Base-by-base conservation (phyloP, 441 rosid species). In the Syzygium syzygioides region DNA sequence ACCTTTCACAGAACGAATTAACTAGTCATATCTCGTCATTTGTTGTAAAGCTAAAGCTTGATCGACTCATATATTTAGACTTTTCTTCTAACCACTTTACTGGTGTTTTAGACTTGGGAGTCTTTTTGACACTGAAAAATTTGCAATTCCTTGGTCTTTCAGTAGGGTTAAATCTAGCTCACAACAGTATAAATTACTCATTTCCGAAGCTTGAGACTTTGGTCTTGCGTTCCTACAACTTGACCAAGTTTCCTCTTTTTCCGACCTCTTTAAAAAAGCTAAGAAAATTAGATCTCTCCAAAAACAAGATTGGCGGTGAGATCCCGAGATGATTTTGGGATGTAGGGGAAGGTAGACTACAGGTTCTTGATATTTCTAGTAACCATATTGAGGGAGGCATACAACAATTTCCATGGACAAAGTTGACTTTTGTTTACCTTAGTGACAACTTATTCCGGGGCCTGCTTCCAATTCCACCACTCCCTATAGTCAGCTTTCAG, bases 401-500 rank as follows among this genome's bases (percentile, higher is more conserved):
- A 28, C 32, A 12, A 60, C 66, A 12, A 60, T 60, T 60, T 60
- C 66, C 18, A 4, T 60, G 32, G 32, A 13, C 26, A 60, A 17
- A 60, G 32, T 60, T 60, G 17, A 60, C n/a, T 7, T 0, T 0
- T 5, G 4, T 60, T 60, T 0, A 2, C 17, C 32, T 60, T 60
- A 26, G 8, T 3, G 0, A 26, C 64, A 59, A 26, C 64, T 59
- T 59, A 59, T 59, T 59, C 64, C 7, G 9, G 0, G 64, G 64
- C 7, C 30, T 7, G 0, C 64, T 59, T 59, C 30, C 64, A 59
- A 26, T 59, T 26, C 64, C 17, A 59, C 30, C 30, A 12, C 30
- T 26, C 30, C 7, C 0, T 4, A 59, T 12, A 59, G 3, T 4
- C 0, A 0, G 0, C 2, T 26, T 59, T 26, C 0, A 0, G 30